Base-by-base conservation (phyloP, 192 early-diverging fungal genomes). In the Ambispora gerdemannii region DNA sequence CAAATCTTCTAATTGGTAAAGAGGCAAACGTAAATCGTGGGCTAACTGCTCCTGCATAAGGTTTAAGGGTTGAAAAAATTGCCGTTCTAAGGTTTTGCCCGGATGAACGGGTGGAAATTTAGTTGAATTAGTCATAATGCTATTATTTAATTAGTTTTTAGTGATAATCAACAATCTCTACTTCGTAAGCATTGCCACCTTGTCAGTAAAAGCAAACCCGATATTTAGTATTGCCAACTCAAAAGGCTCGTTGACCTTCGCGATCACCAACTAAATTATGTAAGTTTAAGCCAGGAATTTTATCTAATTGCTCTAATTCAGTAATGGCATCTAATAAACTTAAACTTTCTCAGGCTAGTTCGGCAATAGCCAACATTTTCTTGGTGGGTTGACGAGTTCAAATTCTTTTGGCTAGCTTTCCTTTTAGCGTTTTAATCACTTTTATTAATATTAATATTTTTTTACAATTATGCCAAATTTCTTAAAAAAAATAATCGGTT, bases 351-450 rank as follows among this genome's bases (percentile, higher is more conserved):
- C 53, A 56, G 6, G n/a, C 53, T 56, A 56, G 8, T 56, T 56
- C 4, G 24, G 8, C 8, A 56, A 56, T 56, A 56, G 53, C 53
- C 53, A 56, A 27, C n/a, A 56, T 56, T 56, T 56, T 56, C 24
- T 56, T 56, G 24, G 53, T 56, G 24, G 53, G 53, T 56, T 56
- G 53, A 56, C 53, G n/a, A 27, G n/a, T 56, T 56, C 53, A 56
- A 56, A 56, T 56, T 27, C 25, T 56, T 56, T 56, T 56, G 53
- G 4, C 53, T 56, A 19, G 24, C 24, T 56, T 11, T 11, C n/a
- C 53, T 11, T 56, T 56, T 19, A n/a, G n/a, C n/a, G n/a, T n/a
- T n/a, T n/a, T n/a, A n/a, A n/a, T n/a, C n/a, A n/a, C n/a, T n/a
- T n/a, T n/a, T n/a, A n/a, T n/a, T n/a, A n/a, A n/a, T n/a, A n/a